A percentile compares a stretch with the other conserved stretches of the same genome.
Evolutionary conservation across 176 grass and related monocot species (phyloP).

Genomic region (Musa schizocarpa): DNA sequence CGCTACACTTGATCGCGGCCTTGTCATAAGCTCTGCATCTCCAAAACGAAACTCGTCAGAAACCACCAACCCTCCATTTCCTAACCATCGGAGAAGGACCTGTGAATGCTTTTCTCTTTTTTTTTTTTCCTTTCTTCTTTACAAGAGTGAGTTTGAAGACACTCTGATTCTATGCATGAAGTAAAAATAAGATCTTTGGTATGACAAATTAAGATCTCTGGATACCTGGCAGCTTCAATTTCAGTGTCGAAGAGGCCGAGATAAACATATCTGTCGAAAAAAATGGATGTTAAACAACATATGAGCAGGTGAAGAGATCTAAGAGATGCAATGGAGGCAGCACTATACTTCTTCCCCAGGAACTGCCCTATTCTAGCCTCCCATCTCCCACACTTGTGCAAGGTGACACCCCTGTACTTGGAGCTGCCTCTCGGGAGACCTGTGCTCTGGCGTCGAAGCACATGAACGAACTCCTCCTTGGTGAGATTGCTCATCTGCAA

Average conservation of each 20-base stretch:
- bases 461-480: constrained; percentile 68
- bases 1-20: constrained; percentile 41
- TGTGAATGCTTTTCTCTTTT: too few species aligned
- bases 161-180: too few species aligned
- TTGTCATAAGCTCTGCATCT: constrained; percentile 51
- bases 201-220: not conserved
- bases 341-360: constrained; percentile 57
- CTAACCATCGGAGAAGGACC: too few species aligned
- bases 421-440: constrained; percentile 55
- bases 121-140: not conserved
- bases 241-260: constrained; percentile 70
- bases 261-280: constrained; percentile 46
- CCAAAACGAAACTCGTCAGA: not conserved
- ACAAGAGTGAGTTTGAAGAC: too few species aligned
- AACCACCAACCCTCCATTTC: not conserved
- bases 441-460: constrained; percentile 53
- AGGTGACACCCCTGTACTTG: constrained; percentile 49
- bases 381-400: constrained; percentile 79
- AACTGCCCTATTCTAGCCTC: constrained; percentile 58
- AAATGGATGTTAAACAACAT: not conserved
- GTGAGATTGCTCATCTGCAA: constrained; percentile 50
- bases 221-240: constrained; percentile 56
- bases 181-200: not conserved
- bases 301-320: not conserved
- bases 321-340: not conserved